A percentile compares a stretch with the other conserved stretches of the same genome.
These are phyloP conservation scores for Phalaenopsis equestris DNA, from an alignment of 106 monocot species.

Conservation along the genomic window DNA sequence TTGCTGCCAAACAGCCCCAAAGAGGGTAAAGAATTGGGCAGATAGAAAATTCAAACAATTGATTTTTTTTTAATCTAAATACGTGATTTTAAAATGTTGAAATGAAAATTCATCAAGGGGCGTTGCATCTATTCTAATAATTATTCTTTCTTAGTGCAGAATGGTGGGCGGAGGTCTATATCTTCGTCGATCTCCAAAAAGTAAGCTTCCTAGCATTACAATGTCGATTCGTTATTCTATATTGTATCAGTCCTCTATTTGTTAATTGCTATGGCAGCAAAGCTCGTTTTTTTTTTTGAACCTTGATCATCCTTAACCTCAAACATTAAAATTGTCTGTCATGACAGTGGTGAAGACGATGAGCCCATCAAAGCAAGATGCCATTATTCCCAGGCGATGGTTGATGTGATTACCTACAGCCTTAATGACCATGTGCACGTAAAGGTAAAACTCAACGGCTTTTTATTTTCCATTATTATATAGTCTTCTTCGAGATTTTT, in stretches of 20 bases:
- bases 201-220: not conserved
- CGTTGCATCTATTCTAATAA: not conserved
- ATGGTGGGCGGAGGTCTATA: not conserved
- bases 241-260: not conserved
- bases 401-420: slow-evolving; percentile 14
- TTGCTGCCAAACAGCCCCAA: too few relatives aligned
- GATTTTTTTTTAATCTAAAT: too few relatives aligned
- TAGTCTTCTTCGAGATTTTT: too few relatives aligned
- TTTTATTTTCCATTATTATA: too few relatives aligned
- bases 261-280: not conserved
- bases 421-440: slow-evolving; percentile 13
- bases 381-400: slow-evolving; percentile 12
- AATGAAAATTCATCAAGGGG: not conserved
- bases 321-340: not conserved
- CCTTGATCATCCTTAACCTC: not conserved
- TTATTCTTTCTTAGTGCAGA: not conserved
- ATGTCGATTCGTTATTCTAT: not conserved
- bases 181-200: not conserved
- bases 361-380: slow-evolving; percentile 4
- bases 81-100: not conserved
- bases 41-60: too few relatives aligned
- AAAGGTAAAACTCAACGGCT: not conserved
- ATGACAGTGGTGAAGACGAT: not conserved
- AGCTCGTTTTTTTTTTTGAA: not conserved
- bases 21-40: too few relatives aligned